A percentile compares a stretch with the other conserved stretches of the same genome.
phyloP scores from a whole-genome alignment of 306 rosid genomes.

The Hippophae tibetana region DNA sequence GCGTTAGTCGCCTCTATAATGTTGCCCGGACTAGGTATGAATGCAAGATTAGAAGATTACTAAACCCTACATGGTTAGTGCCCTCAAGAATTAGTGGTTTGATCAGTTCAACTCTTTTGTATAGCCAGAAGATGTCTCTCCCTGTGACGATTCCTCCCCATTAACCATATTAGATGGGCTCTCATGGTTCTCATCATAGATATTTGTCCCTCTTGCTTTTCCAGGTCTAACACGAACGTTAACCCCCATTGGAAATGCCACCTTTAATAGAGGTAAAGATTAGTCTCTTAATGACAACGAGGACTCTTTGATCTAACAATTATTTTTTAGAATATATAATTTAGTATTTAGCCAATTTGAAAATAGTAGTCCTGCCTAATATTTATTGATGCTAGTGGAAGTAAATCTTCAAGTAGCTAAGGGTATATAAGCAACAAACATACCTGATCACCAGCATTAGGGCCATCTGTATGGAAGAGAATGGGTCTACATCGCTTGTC shows the following conservation, averaged over 20 bases:
- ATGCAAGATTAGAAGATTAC: slow-evolving; percentile 22
- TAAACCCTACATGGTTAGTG: slow-evolving; percentile 27
- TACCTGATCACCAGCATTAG: slow-evolving; percentile 47
- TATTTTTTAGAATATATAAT: no score
- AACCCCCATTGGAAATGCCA: slow-evolving; percentile 44
- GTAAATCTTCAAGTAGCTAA: background rate
- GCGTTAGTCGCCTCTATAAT: background rate
- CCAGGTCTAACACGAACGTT: slow-evolving; percentile 37
- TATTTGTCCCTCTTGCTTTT: slow-evolving; percentile 21
- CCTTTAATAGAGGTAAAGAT: slow-evolving; percentile 14
- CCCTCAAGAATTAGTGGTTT: slow-evolving; percentile 16
- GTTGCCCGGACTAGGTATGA: slow-evolving; percentile 10
- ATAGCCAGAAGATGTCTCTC: slow-evolving; percentile 24
- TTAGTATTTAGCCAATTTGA: background rate
- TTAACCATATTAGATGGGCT: slow-evolving; percentile 22
- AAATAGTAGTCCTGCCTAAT: background rate
- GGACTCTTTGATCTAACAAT: no score
- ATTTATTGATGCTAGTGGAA: background rate
- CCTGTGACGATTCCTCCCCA: slow-evolving; percentile 25
- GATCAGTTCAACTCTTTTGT: slow-evolving; percentile 24
- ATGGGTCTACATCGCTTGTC: slow-evolving; percentile 47
- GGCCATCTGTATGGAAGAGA: slow-evolving; percentile 43
- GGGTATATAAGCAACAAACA: background rate
- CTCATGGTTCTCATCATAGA: slow-evolving; percentile 26
- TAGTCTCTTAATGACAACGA: background rate